Base-by-base conservation (phyloP, 2,329 filamentous ascomycete species). In the Fusarium denticulatum region DNA sequence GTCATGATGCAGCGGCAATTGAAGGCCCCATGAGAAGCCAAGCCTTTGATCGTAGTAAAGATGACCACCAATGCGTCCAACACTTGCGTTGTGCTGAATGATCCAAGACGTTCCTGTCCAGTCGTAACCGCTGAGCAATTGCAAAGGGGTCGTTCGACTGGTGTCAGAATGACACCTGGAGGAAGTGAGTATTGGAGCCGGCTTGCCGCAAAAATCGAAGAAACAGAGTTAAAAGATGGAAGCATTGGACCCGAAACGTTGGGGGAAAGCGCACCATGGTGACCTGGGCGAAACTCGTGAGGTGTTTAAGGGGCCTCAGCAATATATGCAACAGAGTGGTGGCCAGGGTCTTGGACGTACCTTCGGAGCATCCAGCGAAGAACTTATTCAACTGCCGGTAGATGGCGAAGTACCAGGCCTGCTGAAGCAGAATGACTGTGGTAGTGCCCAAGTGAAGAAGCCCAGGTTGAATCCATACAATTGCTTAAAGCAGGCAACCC, bases 181-280 rank as follows among this genome's bases (percentile, higher is more conserved):
- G 15, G 36, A 16, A 3, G 13, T 26, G 16, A 16, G 18, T 26
- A 34, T 32, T 9, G 13, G 22, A 72, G 75, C 14, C 60, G 45
- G 36, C 68, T 67, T 24, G 47, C 68, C 64, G 28, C 68, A 49
- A 16, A 64, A 45, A 28, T 69, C 64, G 55, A 75, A 75, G 68
- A 74, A 75, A 49, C 64, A 69, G 18, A 14, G 46, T 66, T 8
- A n/a, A 22, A 16, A 72, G 32, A 8, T 42, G 47, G n/a, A 61
- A 55, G 30, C 43, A 49, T 3, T 57, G 57, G 16, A 65, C 34
- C 10, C 57, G 47, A 8, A 14, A 42, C 20, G 56, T 10, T 60
- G 69, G 18, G 20, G 62, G 24, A 28, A 64, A 60, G 9, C 43
- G 69, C 26, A 20, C 34, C 14, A 32, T 73, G 45, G 10, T 57